These are phyloP conservation scores for Wallacemonas sp. DNA, from an alignment of 208 protist species.

Conservation along the genomic window DNA sequence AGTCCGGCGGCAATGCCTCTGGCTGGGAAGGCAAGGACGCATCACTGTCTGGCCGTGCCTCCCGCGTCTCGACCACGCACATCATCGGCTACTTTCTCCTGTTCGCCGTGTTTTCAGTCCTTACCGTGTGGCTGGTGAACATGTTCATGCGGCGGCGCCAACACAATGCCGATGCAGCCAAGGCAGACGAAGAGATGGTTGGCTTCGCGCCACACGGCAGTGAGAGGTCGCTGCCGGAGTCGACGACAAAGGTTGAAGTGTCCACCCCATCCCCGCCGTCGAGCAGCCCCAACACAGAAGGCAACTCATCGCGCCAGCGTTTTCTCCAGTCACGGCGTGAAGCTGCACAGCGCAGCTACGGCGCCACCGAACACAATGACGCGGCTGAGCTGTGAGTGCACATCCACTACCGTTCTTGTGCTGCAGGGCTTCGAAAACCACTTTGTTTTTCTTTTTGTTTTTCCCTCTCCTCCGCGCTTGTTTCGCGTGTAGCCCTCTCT, in stretches of 20 bases:
- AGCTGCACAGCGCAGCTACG: conserved; percentile 25
- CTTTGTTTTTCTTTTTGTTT: conserved; percentile 12
- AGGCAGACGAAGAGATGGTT: not conserved
- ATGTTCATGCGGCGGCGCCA: conserved; percentile 40
- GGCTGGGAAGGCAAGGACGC: conserved; percentile 5
- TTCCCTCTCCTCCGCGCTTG: not conserved
- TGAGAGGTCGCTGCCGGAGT: not conserved
- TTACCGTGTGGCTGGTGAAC: conserved; percentile 41
- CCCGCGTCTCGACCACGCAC: conserved; percentile 19
- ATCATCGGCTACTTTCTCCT: conserved; percentile 35
- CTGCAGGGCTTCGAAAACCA: not conserved
- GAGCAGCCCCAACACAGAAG: conserved; percentile 8
- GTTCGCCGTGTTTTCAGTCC: conserved; percentile 32
- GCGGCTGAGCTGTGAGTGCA: conserved; percentile 6
- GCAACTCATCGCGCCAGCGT: conserved; percentile 61
- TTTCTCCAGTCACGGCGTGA: conserved; percentile 62
- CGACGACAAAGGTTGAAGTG: conserved; percentile 5
- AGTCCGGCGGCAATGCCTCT: not conserved
- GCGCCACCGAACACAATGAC: conserved; percentile 7
- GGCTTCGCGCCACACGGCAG: conserved; percentile 20
- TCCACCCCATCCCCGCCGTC: conserved; percentile 8
- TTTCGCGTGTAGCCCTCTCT: not conserved
- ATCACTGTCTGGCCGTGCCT: conserved; percentile 17
- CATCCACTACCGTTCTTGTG: not conserved
- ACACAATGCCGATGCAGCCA: conserved; percentile 5